A percentile compares a stretch with the other conserved stretches of the same genome.
phyloP scores from a whole-genome alignment of 805 yeast genomes.

The Suhomyces emberorum region DNA sequence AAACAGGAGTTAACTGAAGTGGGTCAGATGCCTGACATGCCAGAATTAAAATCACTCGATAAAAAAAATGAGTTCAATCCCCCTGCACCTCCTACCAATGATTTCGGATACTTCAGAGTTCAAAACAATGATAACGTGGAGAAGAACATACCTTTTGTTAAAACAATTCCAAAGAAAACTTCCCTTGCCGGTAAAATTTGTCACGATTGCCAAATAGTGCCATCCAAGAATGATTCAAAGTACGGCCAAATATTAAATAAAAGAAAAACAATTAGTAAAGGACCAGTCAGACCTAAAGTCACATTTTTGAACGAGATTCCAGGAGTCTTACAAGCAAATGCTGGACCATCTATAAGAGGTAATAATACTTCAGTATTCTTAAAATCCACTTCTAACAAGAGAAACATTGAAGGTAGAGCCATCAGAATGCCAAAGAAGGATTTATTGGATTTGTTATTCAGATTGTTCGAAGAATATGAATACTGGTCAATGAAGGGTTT shows the following conservation, averaged over 20 bases:
- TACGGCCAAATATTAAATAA: conserved; percentile 58
- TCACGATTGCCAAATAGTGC: conserved; percentile 89
- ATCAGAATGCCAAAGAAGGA: conserved; percentile 93
- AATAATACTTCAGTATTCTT: conserved; percentile 68
- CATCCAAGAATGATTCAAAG: conserved; percentile 69
- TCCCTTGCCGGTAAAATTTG: conserved; percentile 80
- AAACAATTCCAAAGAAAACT: conserved; percentile 86
- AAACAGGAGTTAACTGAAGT: conserved; percentile 50
- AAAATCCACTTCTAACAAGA: conserved; percentile 34
- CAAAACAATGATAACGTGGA: conserved; percentile 26
- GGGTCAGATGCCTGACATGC: conserved; percentile 52
- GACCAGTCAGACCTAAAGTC: conserved; percentile 56
- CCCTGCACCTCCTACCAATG: conserved; percentile 9
- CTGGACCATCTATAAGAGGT: conserved; percentile 77
- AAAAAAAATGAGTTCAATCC: conserved; percentile 8
- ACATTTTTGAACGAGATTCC: conserved; percentile 76
- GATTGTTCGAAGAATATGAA: conserved; percentile 89
- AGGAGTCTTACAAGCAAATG: conserved; percentile 83
- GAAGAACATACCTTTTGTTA: conserved; percentile 72
- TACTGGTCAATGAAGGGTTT: conserved; percentile 96
- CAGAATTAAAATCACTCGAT: conserved; percentile 39
- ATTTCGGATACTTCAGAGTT: conserved; percentile 27
- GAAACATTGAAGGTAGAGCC: conserved; percentile 74
- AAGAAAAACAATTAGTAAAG: conserved; percentile 49
- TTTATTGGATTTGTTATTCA: conserved; percentile 80